These are phyloP conservation scores for Cercis canadensis DNA, from an alignment of 306 rosid species.

Conservation along the genomic window DNA sequence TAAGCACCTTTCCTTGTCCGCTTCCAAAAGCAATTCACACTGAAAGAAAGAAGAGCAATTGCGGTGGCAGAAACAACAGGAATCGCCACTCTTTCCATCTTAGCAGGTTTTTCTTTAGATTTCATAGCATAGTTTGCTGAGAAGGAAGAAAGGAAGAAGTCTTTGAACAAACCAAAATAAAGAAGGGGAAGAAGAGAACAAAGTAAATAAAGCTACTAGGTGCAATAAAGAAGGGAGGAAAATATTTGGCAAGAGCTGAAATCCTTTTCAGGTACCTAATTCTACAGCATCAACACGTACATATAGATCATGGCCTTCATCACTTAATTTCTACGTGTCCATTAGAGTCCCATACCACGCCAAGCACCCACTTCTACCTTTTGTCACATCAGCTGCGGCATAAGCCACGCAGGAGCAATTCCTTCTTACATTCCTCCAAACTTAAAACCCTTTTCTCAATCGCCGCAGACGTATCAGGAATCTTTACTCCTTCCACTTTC, in stretches of 20 bases:
- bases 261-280: too few relatives aligned
- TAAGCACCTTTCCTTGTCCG: conserved; percentile 11
- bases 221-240: too few relatives aligned
- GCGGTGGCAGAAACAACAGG: conserved; percentile 3
- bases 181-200: too few relatives aligned
- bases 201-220: too few relatives aligned
- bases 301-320: neutral
- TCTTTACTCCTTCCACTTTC: conserved; percentile 49
- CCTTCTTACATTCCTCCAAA: conserved; percentile 43
- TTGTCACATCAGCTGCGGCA: too few relatives aligned
- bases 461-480: conserved; percentile 58
- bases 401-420: too few relatives aligned
- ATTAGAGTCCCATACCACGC: neutral
- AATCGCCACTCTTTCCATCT: conserved; percentile 9
- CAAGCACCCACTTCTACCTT: too few relatives aligned
- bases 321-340: conserved; percentile 19
- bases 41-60: neutral
- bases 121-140: conserved; percentile 34
- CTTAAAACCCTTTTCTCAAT: conserved; percentile 30
- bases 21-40: conserved; percentile 6
- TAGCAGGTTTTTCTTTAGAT: neutral
- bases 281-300: conserved; percentile 10
- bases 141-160: too few relatives aligned
- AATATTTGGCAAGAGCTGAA: too few relatives aligned
- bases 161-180: too few relatives aligned